These are phyloP conservation scores for Actinomucor elegans DNA, from an alignment of 371 early-diverging fungal genomes.

Conservation along the genomic window DNA sequence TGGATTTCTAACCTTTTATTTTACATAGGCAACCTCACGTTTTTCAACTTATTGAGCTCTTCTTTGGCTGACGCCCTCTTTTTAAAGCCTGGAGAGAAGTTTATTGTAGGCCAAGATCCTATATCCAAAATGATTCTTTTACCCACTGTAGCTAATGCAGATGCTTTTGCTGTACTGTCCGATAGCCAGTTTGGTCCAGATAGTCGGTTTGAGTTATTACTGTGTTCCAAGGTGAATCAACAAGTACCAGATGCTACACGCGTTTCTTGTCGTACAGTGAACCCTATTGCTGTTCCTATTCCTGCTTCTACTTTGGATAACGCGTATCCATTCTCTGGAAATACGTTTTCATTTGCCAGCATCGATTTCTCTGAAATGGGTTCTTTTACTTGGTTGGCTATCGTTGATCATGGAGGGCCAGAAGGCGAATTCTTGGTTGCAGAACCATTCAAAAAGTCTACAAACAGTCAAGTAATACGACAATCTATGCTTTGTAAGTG, in stretches of 20 bases:
- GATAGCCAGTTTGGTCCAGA: constrained; percentile 32
- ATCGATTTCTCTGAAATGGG: constrained; percentile 43
- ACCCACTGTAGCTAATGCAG: constrained; percentile 36
- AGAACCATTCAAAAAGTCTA: constrained; percentile 44
- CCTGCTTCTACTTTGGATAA: constrained; percentile 50
- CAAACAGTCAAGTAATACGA: constrained; percentile 30
- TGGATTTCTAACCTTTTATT: not conserved
- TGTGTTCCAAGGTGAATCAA: constrained; percentile 37
- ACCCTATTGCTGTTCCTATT: constrained; percentile 30
- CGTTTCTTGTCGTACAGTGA: constrained; percentile 27
- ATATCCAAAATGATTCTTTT: constrained; percentile 21
- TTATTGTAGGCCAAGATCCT: constrained; percentile 12
- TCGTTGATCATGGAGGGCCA: constrained; percentile 30
- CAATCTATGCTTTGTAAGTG: constrained; percentile 49
- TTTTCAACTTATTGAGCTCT: constrained; percentile 13
- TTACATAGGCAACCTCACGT: constrained; percentile 24
- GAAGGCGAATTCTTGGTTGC: constrained; percentile 54
- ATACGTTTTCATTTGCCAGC: constrained; percentile 46
- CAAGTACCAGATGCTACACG: constrained; percentile 8
- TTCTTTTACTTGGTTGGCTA: constrained; percentile 42
- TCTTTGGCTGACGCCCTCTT: constrained; percentile 13
- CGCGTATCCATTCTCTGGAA: constrained; percentile 35
- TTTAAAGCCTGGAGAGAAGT: constrained; percentile 26
- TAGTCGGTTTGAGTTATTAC: constrained; percentile 42
- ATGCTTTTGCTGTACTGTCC: constrained; percentile 51